A percentile compares a stretch with the other conserved stretches of the same genome.
These are phyloP conservation scores for Corymbia citriodora DNA, from an alignment of 441 rosid genomes.

Conservation along the genomic window DNA sequence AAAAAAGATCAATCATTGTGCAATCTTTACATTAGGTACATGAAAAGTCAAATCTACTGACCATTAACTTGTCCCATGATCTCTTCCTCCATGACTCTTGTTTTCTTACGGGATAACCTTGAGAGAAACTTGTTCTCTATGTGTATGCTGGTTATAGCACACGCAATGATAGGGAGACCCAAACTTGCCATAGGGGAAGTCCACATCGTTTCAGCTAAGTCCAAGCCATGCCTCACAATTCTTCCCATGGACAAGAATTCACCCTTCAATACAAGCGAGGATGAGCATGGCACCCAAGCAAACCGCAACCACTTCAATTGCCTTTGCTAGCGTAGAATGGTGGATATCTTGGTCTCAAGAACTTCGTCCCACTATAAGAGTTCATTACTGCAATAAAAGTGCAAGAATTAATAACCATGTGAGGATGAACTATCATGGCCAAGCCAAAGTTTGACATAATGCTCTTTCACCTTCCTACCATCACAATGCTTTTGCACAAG, in stretches of 20 bases:
- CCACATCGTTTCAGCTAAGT: no score
- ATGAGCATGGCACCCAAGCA: no score
- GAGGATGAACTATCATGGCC: background rate
- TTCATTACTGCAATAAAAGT: background rate
- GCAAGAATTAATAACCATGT: background rate
- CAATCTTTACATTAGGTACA: background rate
- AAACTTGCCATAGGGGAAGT: no score
- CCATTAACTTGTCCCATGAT: background rate
- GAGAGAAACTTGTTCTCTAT: no score
- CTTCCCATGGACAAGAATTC: background rate
- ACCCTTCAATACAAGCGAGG: no score
- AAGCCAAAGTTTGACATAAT: background rate
- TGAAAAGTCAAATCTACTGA: background rate
- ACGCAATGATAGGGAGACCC: no score
- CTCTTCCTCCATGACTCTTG: background rate
- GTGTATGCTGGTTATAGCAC: no score
- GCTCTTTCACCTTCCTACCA: background rate
- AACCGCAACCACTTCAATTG: no score
- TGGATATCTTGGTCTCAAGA: background rate
- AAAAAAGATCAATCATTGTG: accelerated
- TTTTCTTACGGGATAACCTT: no score
- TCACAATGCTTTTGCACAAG: background rate
- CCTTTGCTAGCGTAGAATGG: background rate
- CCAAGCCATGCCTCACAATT: no score
- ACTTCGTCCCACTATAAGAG: background rate